Evolutionary conservation across 306 rosid species (phyloP).

Genomic region (Cucurbita argyrosperma): DNA sequence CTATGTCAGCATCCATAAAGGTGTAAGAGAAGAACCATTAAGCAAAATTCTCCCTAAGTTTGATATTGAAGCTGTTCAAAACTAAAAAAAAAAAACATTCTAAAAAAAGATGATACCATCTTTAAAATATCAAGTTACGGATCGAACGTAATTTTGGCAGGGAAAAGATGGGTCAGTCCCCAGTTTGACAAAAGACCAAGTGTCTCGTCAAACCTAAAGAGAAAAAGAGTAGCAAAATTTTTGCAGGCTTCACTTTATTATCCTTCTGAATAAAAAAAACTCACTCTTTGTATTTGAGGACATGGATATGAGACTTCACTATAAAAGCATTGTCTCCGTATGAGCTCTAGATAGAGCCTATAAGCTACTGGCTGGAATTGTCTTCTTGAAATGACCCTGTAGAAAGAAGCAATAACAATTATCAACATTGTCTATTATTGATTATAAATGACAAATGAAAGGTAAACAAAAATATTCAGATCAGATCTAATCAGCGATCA

Average conservation of each 20-base stretch:
- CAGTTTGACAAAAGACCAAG: neutral
- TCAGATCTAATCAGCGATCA: neutral
- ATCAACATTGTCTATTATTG: neutral
- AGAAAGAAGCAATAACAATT: constrained; percentile 4
- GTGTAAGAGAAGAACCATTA: neutral
- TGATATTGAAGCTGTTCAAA: neutral
- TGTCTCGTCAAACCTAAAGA: neutral
- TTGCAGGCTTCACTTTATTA: neutral
- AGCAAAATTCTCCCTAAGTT: neutral
- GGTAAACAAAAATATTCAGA: neutral
- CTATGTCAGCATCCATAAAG: neutral
- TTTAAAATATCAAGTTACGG: neutral
- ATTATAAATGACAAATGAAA: neutral
- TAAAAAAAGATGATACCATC: neutral
- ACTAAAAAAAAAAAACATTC: neutral
- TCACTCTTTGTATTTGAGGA: constrained; percentile 52
- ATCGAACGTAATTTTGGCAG: neutral
- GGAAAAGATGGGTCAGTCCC: neutral
- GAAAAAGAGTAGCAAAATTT: neutral
- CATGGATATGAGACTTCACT: constrained; percentile 55
- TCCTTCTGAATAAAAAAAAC: constrained; percentile 6
- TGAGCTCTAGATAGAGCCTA: constrained; percentile 74
- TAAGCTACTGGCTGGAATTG: constrained; percentile 64
- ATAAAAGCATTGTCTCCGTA: constrained; percentile 58
- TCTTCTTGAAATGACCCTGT: constrained; percentile 81